Conservation (phyloP, 1,284 basidiomycete genomes). For the Ustilago loliicola region DNA sequence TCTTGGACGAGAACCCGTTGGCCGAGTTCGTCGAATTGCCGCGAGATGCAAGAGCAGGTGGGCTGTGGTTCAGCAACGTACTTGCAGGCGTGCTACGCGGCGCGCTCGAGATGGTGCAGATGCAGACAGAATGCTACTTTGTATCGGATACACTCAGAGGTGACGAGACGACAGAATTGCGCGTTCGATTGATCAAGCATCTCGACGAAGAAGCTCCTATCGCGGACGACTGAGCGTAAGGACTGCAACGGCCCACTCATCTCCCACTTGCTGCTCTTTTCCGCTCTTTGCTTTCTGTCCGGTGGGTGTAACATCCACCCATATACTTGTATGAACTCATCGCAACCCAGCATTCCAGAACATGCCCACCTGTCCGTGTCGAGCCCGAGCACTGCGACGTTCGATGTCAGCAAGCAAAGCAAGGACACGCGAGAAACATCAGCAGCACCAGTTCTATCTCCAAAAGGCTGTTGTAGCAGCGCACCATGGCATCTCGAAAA, state of each 20-base stretch:
- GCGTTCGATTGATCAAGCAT: slow-evolving; percentile 88
- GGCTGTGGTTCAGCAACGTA: slow-evolving; percentile 96
- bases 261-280: neutral
- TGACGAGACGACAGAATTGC: slow-evolving; percentile 93
- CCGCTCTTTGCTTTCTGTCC: neutral
- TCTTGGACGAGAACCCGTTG: slow-evolving; percentile 94
- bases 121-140: slow-evolving; percentile 93
- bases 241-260: neutral
- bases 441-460: too few relatives aligned
- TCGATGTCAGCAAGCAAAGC: neutral
- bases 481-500: too few relatives aligned
- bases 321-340: slow-evolving; percentile 16
- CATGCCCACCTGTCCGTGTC: neutral
- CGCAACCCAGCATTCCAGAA: slow-evolving; percentile 4
- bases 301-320: neutral
- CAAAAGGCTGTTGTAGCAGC: neutral
- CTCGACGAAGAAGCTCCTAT: slow-evolving; percentile 85
- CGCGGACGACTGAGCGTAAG: slow-evolving; percentile 68
- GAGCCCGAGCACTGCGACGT: neutral
- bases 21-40: slow-evolving; percentile 98
- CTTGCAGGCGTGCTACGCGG: slow-evolving; percentile 93
- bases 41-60: slow-evolving; percentile 79
- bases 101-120: slow-evolving; percentile 97
- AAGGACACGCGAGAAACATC: neutral
- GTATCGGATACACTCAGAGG: slow-evolving; percentile 90